A percentile compares a stretch with the other conserved stretches of the same genome.
phyloP scores from a whole-genome alignment of 257 asterid genomes.

The Parsonsia alboflavescens region DNA sequence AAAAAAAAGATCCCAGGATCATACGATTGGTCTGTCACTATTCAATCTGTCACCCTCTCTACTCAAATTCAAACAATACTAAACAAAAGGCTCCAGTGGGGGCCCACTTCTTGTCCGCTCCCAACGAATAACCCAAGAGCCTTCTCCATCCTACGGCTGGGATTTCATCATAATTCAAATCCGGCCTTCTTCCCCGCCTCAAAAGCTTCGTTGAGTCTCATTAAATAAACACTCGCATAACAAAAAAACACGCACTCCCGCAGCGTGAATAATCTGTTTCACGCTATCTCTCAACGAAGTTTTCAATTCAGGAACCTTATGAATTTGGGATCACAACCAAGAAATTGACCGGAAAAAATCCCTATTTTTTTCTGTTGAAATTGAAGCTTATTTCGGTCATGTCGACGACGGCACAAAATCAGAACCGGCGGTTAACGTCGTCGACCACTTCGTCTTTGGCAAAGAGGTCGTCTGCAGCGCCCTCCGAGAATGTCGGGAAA shows the following conservation, averaged over 20 bases:
- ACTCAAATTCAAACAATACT: slow-evolving; percentile 16
- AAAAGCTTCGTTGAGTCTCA: slow-evolving; percentile 25
- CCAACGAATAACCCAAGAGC: slow-evolving; percentile 47
- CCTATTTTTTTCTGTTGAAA: not conserved
- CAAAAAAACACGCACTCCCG: slow-evolving; percentile 9
- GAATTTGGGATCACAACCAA: not conserved
- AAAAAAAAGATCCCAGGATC: not conserved
- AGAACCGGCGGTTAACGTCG: slow-evolving; percentile 29
- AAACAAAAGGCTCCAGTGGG: slow-evolving; percentile 25
- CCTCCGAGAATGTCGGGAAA: slow-evolving; percentile 39
- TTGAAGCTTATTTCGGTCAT: slow-evolving; percentile 3
- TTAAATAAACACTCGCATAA: slow-evolving; percentile 18
- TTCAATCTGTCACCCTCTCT: not conserved
- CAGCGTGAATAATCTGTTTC: not conserved
- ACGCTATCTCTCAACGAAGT: not conserved
- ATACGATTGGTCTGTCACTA: slow-evolving; percentile 16
- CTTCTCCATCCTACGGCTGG: slow-evolving; percentile 39
- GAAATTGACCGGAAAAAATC: not conserved
- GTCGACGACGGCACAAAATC: slow-evolving; percentile 26
- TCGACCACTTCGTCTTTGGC: slow-evolving; percentile 67
- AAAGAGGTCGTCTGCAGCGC: slow-evolving; percentile 50
- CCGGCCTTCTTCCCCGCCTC: slow-evolving; percentile 47
- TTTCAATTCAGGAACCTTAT: not conserved
- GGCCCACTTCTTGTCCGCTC: slow-evolving; percentile 51
- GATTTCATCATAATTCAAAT: slow-evolving; percentile 44